Evolutionary conservation across 2,329 filamentous ascomycete genomes (phyloP).

Genomic region (Stagonosporopsis vannaccii): DNA sequence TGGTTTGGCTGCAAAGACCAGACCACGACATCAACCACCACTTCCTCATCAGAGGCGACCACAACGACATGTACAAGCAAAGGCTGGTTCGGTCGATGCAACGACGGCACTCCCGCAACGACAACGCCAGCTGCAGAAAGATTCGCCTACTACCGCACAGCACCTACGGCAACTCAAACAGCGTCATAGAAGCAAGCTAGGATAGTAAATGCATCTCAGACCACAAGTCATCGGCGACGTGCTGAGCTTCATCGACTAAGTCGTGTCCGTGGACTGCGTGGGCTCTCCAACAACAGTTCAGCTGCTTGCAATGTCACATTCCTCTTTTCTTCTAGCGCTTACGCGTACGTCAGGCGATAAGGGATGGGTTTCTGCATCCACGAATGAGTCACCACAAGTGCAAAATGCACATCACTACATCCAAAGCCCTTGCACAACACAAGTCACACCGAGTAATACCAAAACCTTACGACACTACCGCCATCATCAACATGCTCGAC

Average conservation of each 20-base stretch:
- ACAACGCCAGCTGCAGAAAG: conserved; percentile 38
- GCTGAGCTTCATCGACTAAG: no score
- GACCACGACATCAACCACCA: conserved; percentile 31
- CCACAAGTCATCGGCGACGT: not conserved
- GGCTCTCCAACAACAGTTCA: not conserved
- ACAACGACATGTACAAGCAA: conserved; percentile 44
- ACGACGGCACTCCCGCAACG: conserved; percentile 33
- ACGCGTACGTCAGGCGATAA: conserved; percentile 1
- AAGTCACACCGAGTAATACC: not conserved
- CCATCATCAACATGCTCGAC: conserved; percentile 57
- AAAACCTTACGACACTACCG: not conserved
- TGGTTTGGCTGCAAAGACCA: conserved; percentile 50
- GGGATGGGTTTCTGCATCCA: not conserved
- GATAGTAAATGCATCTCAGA: not conserved
- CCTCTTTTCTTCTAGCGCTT: conserved; percentile 12
- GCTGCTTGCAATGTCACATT: conserved; percentile 5
- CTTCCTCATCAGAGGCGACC: conserved; percentile 29
- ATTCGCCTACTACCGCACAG: conserved; percentile 35
- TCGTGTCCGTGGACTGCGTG: not conserved
- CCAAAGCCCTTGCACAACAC: not conserved
- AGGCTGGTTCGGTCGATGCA: conserved; percentile 48
- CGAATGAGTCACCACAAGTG: conserved; percentile 6
- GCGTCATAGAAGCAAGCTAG: not conserved
- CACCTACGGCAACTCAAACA: conserved; percentile 36
- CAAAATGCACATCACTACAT: not conserved